These are phyloP conservation scores for Passiflora organensis DNA, from an alignment of 345 rosid species.

Conservation along the genomic window DNA sequence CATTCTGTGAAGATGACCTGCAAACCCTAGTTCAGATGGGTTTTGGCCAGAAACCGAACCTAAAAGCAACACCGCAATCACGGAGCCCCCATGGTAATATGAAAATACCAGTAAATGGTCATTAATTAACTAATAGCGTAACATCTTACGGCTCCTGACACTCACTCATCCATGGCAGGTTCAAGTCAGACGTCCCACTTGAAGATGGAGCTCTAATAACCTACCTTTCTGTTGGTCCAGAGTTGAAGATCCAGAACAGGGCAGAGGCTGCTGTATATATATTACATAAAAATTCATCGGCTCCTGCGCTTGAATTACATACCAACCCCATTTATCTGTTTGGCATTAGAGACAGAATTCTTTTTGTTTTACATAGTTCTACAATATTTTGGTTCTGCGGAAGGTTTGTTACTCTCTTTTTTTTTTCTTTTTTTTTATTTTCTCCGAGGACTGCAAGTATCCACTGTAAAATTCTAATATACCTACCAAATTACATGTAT, in stretches of 20 bases:
- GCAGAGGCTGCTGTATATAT: constrained; percentile 48
- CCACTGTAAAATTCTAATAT: constrained; percentile 31
- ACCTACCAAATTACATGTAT: constrained; percentile 8
- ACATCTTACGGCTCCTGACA: constrained; percentile 6
- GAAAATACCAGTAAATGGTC: neutral
- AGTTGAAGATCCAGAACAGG: constrained; percentile 18
- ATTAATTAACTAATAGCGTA: neutral
- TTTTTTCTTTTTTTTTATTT: constrained; percentile 9
- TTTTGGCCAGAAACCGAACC: constrained; percentile 38
- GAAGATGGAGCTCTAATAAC: constrained; percentile 56
- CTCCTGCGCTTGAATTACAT: constrained; percentile 18
- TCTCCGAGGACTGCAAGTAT: constrained; percentile 17
- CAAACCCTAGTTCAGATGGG: constrained; percentile 81
- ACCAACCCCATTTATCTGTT: constrained; percentile 13
- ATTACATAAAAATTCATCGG: constrained; percentile 38
- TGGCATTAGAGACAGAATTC: constrained; percentile 20
- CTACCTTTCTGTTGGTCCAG: constrained; percentile 32
- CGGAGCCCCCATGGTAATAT: constrained; percentile 36
- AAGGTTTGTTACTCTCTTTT: constrained; percentile 15
- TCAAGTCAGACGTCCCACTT: constrained; percentile 37
- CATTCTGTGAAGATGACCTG: constrained; percentile 64
- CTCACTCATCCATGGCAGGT: constrained; percentile 39
- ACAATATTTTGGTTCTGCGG: no score
- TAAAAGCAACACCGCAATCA: constrained; percentile 24
- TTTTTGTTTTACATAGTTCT: no score